phyloP scores from a whole-genome alignment of 306 rosid genomes.

The Prunus padus region DNA sequence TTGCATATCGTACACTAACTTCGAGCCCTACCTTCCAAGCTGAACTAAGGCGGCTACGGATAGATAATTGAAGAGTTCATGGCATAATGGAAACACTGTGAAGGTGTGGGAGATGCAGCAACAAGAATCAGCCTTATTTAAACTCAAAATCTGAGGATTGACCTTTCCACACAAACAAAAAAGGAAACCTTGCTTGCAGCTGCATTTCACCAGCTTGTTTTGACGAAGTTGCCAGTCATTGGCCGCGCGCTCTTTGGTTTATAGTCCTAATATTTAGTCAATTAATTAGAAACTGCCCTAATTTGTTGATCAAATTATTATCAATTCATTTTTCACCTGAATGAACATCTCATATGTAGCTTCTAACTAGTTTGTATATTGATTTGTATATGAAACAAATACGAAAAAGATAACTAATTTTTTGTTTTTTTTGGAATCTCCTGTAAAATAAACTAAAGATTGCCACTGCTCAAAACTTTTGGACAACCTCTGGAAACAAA shows the following conservation, averaged over 20 bases:
- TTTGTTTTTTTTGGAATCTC: not conserved
- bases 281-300: slow-evolving; percentile 13
- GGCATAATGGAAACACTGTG: slow-evolving; percentile 9
- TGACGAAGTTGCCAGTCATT: slow-evolving; percentile 21
- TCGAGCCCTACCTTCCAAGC: slow-evolving; percentile 83
- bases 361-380: slow-evolving; percentile 49
- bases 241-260: slow-evolving; percentile 7
- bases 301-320: slow-evolving; percentile 12
- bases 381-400: slow-evolving; percentile 59
- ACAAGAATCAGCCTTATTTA: not conserved
- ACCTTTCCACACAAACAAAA: slow-evolving; percentile 9
- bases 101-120: slow-evolving; percentile 16
- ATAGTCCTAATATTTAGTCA: slow-evolving; percentile 27
- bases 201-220: slow-evolving; percentile 18
- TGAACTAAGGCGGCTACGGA: slow-evolving; percentile 75
- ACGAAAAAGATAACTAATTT: slow-evolving; percentile 8
- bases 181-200: slow-evolving; percentile 1
- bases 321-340: slow-evolving; percentile 15
- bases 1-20: slow-evolving; percentile 78
- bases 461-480: not conserved
- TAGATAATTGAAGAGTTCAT: slow-evolving; percentile 39
- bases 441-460: not conserved
- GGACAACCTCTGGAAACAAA: too few species aligned
- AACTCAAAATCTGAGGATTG: slow-evolving; percentile 11
- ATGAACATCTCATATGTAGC: slow-evolving; percentile 30